Evolutionary conservation across 768 basidiomycete species (phyloP).

Genomic region (Tulasnella sp.): DNA sequence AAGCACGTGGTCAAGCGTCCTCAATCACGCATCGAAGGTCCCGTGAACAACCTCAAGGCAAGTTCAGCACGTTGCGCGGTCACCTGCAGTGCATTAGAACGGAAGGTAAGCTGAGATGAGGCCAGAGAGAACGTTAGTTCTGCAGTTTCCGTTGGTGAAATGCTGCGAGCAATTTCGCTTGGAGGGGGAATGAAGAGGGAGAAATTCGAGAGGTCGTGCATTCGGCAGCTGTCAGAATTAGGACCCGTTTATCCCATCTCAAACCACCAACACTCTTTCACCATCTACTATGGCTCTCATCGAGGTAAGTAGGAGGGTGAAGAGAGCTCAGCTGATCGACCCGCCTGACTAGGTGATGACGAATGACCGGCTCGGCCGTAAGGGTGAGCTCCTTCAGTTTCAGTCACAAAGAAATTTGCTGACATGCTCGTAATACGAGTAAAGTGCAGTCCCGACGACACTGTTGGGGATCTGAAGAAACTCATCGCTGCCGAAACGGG

Average conservation of each 20-base stretch:
- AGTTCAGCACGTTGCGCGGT: neutral
- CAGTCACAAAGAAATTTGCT: slow-evolving; percentile 10
- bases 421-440: slow-evolving; percentile 69
- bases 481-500: slow-evolving; percentile 97
- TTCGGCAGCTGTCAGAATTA: neutral
- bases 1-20: no score
- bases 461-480: slow-evolving; percentile 95
- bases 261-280: neutral
- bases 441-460: slow-evolving; percentile 94
- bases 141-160: neutral
- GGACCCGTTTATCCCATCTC: neutral
- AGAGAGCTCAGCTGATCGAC: neutral
- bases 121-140: neutral
- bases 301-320: slow-evolving; percentile 73
- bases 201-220: neutral
- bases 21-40: neutral
- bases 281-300: slow-evolving; percentile 55
- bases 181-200: neutral
- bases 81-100: neutral
- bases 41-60: neutral
- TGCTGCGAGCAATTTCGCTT: neutral
- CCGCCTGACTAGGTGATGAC: no score
- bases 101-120: neutral
- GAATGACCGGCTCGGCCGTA: no score
- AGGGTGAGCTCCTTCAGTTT: slow-evolving; percentile 33